These are phyloP conservation scores for Diutina scorzettiae DNA, from an alignment of 1,139 yeast genomes.

Conservation along the genomic window DNA sequence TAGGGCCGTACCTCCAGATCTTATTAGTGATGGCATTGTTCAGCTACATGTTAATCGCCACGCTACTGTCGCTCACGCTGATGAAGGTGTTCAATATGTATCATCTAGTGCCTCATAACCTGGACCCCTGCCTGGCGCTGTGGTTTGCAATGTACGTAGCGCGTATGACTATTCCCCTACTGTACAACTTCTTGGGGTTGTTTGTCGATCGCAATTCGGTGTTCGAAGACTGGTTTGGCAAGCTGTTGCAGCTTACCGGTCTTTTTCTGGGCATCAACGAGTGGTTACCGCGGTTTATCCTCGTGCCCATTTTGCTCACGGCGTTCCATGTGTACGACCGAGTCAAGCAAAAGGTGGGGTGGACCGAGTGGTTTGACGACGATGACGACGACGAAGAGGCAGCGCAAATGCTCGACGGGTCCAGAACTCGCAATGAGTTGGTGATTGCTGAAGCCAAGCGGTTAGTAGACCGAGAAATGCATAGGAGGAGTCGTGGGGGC, in stretches of 20 bases:
- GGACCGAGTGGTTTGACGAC: slow-evolving; percentile 33
- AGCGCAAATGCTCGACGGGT: not conserved
- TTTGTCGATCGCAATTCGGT: slow-evolving; percentile 36
- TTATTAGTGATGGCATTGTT: slow-evolving; percentile 30
- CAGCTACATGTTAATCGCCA: slow-evolving; percentile 55
- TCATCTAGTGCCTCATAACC: slow-evolving; percentile 54
- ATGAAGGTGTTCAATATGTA: slow-evolving; percentile 65
- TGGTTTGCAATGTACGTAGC: slow-evolving; percentile 68
- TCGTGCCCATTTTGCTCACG: slow-evolving; percentile 56
- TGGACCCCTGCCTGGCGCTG: slow-evolving; percentile 65
- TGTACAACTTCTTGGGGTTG: slow-evolving; percentile 66
- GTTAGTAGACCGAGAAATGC: slow-evolving; percentile 5
- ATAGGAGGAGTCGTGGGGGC: not conserved
- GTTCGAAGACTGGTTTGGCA: slow-evolving; percentile 56
- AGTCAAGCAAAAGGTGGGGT: slow-evolving; percentile 37
- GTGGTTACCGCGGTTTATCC: slow-evolving; percentile 60
- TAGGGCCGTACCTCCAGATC: slow-evolving; percentile 17
- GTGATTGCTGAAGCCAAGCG: slow-evolving; percentile 5
- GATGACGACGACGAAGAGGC: slow-evolving; percentile 16
- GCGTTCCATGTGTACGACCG: slow-evolving; percentile 60
- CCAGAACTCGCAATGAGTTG: not conserved
- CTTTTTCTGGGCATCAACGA: slow-evolving; percentile 63
- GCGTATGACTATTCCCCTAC: slow-evolving; percentile 69
- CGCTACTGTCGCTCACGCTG: slow-evolving; percentile 55
- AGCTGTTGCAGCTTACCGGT: slow-evolving; percentile 63